Evolutionary conservation across 768 basidiomycete genomes (phyloP).

Genomic region (Auricularia sp.): DNA sequence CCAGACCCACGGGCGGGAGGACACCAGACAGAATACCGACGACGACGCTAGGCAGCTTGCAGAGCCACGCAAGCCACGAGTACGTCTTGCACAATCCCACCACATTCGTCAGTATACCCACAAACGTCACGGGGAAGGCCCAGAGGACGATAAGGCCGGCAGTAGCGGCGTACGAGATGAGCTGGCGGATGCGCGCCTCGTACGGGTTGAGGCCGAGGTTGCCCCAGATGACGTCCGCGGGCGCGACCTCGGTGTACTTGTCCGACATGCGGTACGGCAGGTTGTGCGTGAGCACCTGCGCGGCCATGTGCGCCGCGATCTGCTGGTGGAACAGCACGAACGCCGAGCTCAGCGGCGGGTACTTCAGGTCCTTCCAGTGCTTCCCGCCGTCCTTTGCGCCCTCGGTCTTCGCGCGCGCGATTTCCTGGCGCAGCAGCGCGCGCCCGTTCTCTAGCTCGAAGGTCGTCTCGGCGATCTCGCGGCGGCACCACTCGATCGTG

Average conservation of each 20-base stretch:
- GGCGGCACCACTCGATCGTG: slow-evolving; percentile 80
- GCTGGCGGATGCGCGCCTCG: slow-evolving; percentile 58
- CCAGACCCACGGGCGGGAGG: slow-evolving; percentile 76
- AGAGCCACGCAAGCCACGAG: slow-evolving; percentile 78
- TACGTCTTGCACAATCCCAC: slow-evolving; percentile 52
- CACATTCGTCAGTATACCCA: slow-evolving; percentile 69
- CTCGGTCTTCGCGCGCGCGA: slow-evolving; percentile 23
- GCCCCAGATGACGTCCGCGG: slow-evolving; percentile 84
- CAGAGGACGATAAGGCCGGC: slow-evolving; percentile 76
- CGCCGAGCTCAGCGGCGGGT: slow-evolving; percentile 57
- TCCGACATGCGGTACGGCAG: slow-evolving; percentile 73
- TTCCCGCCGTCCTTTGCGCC: slow-evolving; percentile 18
- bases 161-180: slow-evolving; percentile 65
- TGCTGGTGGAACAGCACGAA: slow-evolving; percentile 91
- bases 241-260: slow-evolving; percentile 73
- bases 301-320: slow-evolving; percentile 85
- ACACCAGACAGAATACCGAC: slow-evolving; percentile 85
- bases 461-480: slow-evolving; percentile 55
- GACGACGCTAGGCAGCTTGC: slow-evolving; percentile 50
- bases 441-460: slow-evolving; percentile 44
- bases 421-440: slow-evolving; percentile 14
- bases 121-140: slow-evolving; percentile 63
- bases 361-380: slow-evolving; percentile 23
- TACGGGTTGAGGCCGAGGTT: slow-evolving; percentile 88
- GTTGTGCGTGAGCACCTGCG: slow-evolving; percentile 66